Evolutionary conservation across 495 filamentous ascomycete genomes (phyloP).

Genomic region (Amorphotheca resinae): DNA sequence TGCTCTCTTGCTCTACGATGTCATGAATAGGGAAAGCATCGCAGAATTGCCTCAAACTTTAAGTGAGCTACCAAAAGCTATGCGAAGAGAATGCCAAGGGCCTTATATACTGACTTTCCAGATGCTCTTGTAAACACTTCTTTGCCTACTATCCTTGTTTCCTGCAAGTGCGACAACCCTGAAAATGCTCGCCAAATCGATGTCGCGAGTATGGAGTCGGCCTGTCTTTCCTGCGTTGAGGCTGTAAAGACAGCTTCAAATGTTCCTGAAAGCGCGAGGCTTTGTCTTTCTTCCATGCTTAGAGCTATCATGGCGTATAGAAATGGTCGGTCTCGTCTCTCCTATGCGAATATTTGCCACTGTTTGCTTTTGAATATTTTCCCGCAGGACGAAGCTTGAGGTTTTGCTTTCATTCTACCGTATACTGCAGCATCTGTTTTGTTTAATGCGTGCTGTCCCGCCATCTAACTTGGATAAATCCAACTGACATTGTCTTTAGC

Average conservation of each 20-base stretch:
- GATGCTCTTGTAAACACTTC: slow-evolving; percentile 54
- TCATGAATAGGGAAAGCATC: slow-evolving; percentile 60
- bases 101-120: slow-evolving; percentile 24
- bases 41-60: slow-evolving; percentile 53
- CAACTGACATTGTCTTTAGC: slow-evolving; percentile 3
- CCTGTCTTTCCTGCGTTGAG: slow-evolving; percentile 48
- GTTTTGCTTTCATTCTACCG: too few species aligned
- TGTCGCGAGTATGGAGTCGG: slow-evolving; percentile 45
- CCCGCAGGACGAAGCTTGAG: too few species aligned
- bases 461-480: neutral
- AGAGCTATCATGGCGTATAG: slow-evolving; percentile 49
- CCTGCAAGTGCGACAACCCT: slow-evolving; percentile 72
- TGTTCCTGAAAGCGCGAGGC: slow-evolving; percentile 59
- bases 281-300: slow-evolving; percentile 67
- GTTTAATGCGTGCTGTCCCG: too few species aligned
- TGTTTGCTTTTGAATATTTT: too few species aligned
- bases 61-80: slow-evolving; percentile 39
- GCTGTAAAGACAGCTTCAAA: slow-evolving; percentile 60
- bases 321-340: slow-evolving; percentile 44
- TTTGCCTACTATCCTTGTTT: slow-evolving; percentile 64
- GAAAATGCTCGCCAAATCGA: slow-evolving; percentile 46
- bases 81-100: neutral
- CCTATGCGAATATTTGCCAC: too few species aligned
- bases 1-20: slow-evolving; percentile 74
- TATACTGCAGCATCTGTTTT: neutral